phyloP scores from a whole-genome alignment of 2,329 filamentous ascomycete species.

The Phialophora tarda region DNA sequence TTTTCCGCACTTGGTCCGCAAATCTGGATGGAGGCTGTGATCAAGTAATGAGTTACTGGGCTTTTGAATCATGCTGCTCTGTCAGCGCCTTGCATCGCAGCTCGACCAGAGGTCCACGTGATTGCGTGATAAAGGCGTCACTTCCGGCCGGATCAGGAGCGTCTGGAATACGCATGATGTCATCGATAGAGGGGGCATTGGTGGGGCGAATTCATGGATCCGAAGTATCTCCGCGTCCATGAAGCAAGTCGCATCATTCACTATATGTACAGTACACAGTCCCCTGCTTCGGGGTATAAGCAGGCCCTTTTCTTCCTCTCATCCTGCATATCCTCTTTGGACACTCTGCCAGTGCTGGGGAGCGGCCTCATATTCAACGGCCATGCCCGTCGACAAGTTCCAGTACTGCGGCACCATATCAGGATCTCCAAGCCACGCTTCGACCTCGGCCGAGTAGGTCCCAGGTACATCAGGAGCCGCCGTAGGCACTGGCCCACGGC shows the following conservation, averaged over 20 bases:
- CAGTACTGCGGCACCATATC: constrained; percentile 24
- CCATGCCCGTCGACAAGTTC: constrained; percentile 15
- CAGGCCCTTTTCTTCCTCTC: background rate
- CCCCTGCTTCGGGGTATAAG: background rate
- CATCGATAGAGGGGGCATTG: background rate
- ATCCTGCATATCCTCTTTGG: constrained; percentile 14
- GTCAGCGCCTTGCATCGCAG: constrained; percentile 14
- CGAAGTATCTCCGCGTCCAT: too few species aligned
- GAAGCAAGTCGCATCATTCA: background rate
- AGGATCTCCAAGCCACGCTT: constrained; percentile 25
- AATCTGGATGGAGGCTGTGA: constrained; percentile 1
- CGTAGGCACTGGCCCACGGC: background rate
- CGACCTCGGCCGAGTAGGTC: constrained; percentile 17
- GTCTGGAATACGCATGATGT: background rate
- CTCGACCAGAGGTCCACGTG: constrained; percentile 14
- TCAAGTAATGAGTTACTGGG: constrained; percentile 13
- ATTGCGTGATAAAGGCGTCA: constrained; percentile 14
- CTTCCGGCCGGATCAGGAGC: too few species aligned
- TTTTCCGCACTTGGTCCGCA: background rate
- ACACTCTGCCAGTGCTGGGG: constrained; percentile 9
- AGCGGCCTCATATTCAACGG: constrained; percentile 2
- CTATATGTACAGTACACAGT: background rate
- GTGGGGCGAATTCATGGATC: background rate
- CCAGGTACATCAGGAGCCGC: constrained; percentile 1
- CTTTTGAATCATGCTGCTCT: constrained; percentile 11